Percentiles rank a stretch among this genome's conserved stretches.
Evolutionary conservation across 1,284 basidiomycete species (phyloP).

Genomic region (Tetrapyrgos nigripes): DNA sequence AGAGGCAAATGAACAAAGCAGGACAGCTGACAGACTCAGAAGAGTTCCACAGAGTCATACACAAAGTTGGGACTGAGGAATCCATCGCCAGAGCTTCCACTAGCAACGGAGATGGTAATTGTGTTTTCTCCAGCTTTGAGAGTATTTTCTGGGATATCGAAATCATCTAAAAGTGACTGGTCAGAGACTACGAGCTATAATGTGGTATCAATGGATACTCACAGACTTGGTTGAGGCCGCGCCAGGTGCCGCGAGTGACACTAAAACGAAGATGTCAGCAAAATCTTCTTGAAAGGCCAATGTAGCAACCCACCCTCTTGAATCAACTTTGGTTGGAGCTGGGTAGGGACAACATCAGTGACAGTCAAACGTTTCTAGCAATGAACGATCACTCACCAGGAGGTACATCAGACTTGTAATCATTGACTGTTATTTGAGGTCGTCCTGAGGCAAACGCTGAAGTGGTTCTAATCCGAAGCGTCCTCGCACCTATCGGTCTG

Average conservation of each 20-base stretch:
- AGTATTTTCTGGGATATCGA: conserved; percentile 47
- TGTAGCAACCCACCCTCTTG: conserved; percentile 35
- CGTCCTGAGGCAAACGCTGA: conserved; percentile 51
- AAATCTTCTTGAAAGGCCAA: conserved; percentile 14
- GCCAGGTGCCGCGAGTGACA: conserved; percentile 53
- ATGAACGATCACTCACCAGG: conserved; percentile 31
- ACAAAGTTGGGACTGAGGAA: conserved; percentile 53
- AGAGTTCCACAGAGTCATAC: conserved; percentile 51
- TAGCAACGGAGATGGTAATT: conserved; percentile 48
- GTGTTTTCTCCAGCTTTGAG: conserved; percentile 48
- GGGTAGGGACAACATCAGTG: conserved; percentile 25
- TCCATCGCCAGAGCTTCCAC: conserved; percentile 47
- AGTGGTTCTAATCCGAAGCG: conserved; percentile 52
- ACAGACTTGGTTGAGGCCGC: conserved; percentile 51
- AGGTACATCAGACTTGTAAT: conserved; percentile 44
- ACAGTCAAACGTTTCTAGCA: background rate
- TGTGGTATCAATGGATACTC: conserved; percentile 23
- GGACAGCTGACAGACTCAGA: too few species aligned
- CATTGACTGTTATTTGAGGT: conserved; percentile 49
- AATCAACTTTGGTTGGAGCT: conserved; percentile 36
- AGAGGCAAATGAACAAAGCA: too few species aligned
- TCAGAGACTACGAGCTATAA: background rate
- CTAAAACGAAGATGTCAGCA: conserved; percentile 21
- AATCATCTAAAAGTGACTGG: conserved; percentile 35
- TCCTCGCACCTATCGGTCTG: conserved; percentile 41